Evolutionary conservation across 768 basidiomycete genomes (phyloP).

Genomic region (Mycena rebaudengoi): DNA sequence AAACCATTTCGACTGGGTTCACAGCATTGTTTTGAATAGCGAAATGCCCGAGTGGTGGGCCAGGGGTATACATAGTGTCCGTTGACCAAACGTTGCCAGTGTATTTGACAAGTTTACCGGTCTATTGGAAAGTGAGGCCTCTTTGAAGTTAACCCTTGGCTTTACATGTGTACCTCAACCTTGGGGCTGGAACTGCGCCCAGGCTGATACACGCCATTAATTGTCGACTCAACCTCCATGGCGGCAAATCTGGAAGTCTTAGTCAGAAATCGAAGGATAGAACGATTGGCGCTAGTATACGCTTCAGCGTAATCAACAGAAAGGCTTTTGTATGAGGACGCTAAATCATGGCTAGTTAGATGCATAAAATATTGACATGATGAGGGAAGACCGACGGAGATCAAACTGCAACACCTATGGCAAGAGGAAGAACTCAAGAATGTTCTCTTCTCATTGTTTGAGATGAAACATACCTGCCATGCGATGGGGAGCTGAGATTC

Average conservation of each 20-base stretch:
- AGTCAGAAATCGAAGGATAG: neutral
- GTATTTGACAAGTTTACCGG: conserved; percentile 3
- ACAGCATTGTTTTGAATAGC: neutral
- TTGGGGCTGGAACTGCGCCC: neutral
- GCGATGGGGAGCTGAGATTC: neutral
- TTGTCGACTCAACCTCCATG: neutral
- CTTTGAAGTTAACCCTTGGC: too few species aligned
- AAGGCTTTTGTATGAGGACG: neutral
- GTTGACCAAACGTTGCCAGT: neutral
- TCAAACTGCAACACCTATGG: conserved; percentile 5
- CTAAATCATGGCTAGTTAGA: neutral
- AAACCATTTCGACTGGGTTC: neutral
- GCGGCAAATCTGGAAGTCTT: neutral
- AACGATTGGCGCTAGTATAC: neutral
- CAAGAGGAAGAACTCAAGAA: neutral
- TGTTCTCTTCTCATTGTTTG: neutral
- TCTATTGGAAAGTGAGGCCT: conserved; percentile 1
- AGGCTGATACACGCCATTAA: neutral
- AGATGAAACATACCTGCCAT: neutral
- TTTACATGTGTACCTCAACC: too few species aligned
- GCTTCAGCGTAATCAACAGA: neutral
- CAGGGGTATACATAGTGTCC: neutral
- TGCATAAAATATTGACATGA: neutral
- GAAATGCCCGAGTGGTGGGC: neutral
- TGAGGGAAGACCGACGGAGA: neutral